Conservation (phyloP, 1,139 yeast species). For the Meyerozyma sp. region DNA sequence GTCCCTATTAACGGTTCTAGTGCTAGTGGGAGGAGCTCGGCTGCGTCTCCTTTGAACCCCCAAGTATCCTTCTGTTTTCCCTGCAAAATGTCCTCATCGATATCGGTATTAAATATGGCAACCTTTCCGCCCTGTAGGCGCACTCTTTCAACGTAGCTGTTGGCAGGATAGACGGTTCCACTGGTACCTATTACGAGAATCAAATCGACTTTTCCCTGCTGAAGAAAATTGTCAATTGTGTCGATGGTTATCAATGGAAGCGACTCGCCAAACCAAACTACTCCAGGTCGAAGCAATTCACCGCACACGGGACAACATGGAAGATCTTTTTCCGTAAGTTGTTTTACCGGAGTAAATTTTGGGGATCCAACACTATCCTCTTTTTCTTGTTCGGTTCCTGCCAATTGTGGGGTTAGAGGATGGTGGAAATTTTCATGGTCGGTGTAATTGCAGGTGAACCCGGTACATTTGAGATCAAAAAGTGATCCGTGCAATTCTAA, state of each 20-base stretch:
- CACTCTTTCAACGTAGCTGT: conserved; percentile 80
- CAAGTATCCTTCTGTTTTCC: conserved; percentile 46
- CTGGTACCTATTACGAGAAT: conserved; percentile 82
- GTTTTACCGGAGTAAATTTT: conserved; percentile 42
- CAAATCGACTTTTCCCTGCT: conserved; percentile 55
- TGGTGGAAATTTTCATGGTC: conserved; percentile 48
- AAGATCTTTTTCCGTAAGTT: conserved; percentile 46
- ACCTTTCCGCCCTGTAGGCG: conserved; percentile 70
- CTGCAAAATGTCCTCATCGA: conserved; percentile 36
- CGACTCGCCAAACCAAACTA: conserved; percentile 91
- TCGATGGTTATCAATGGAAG: conserved; percentile 60
- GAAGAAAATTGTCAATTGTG: conserved; percentile 67
- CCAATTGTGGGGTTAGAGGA: conserved; percentile 61
- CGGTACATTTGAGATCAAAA: conserved; percentile 69
- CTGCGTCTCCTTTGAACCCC: conserved; percentile 82
- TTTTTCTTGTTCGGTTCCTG: conserved; percentile 23
- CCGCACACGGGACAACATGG: conserved; percentile 74
- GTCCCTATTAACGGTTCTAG: conserved; percentile 45
- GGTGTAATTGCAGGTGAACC: conserved; percentile 61
- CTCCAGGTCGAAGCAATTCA: conserved; percentile 70
- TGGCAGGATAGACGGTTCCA: conserved; percentile 86
- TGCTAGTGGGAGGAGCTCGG: conserved; percentile 61
- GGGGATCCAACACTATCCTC: conserved; percentile 26
- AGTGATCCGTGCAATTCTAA: conserved; percentile 76
- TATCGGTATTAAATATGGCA: conserved; percentile 75